Percentiles rank a stretch among this genome's conserved stretches.
Conservation (phyloP, 2,329 filamentous ascomycete species). For the Fusarium sp. region DNA sequence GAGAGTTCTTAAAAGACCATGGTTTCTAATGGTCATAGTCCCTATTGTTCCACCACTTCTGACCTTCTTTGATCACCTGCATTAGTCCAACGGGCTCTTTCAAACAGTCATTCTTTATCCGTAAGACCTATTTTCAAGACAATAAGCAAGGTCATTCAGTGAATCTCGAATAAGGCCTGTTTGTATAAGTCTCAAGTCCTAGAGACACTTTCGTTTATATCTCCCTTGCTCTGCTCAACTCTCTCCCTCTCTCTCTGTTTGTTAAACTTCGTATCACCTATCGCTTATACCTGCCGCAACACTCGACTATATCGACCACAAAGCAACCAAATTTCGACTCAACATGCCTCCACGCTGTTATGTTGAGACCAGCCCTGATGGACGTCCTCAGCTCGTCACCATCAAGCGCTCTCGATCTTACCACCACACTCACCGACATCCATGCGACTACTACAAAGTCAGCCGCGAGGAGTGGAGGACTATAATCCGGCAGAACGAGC, state of each 20-base stretch:
- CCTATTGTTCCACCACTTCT: conserved; percentile 32
- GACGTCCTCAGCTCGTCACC: conserved; percentile 55
- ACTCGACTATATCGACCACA: not conserved
- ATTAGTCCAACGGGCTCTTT: conserved; percentile 42
- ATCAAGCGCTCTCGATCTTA: conserved; percentile 58
- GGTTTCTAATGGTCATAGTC: conserved; percentile 3
- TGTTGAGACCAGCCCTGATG: conserved; percentile 54
- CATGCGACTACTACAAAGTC: conserved; percentile 55
- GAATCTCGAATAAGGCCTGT: conserved; percentile 10
- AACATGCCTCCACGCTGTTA: conserved; percentile 56
- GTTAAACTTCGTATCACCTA: conserved; percentile 1
- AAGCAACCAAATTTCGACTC: conserved; percentile 10
- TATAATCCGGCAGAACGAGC: conserved; percentile 54
- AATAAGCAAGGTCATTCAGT: conserved; percentile 42
- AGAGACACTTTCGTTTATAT: conserved; percentile 30
- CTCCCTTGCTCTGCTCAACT: conserved; percentile 11
- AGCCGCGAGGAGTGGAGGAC: conserved; percentile 55
- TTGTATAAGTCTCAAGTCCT: conserved; percentile 8
- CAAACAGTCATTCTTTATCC: conserved; percentile 42
- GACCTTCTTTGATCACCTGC: conserved; percentile 51
- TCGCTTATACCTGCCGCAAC: conserved; percentile 8
- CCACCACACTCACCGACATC: conserved; percentile 51
- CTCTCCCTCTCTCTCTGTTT: not conserved
- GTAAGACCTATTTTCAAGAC: conserved; percentile 39
- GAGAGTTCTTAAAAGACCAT: conserved; percentile 24